phyloP scores from a whole-genome alignment of 495 filamentous ascomycete species.

The Penicillium robsamsonii region DNA sequence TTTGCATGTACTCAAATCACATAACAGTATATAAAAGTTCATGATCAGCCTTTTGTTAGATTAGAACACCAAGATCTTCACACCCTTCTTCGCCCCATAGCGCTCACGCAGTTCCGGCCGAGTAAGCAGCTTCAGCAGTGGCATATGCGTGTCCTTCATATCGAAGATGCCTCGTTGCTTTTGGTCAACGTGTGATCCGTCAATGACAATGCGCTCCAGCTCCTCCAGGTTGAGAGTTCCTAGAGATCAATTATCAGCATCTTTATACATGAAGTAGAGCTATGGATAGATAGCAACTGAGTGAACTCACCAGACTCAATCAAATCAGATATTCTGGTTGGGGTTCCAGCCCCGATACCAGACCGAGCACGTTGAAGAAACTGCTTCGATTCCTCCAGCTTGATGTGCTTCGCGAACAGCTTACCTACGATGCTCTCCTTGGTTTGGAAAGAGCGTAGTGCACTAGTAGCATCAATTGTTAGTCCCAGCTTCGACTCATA shows the following conservation, averaged over 20 bases:
- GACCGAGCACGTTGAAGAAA: constrained; percentile 64
- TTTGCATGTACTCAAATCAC: not conserved
- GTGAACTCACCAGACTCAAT: constrained; percentile 65
- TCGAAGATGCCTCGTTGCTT: constrained; percentile 92
- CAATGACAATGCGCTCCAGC: constrained; percentile 78
- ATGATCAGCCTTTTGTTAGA: not conserved
- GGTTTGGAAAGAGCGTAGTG: constrained; percentile 71
- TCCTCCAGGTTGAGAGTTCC: constrained; percentile 65
- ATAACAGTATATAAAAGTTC: not conserved
- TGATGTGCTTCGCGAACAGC: constrained; percentile 97
- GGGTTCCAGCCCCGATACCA: constrained; percentile 87
- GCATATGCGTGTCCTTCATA: constrained; percentile 83
- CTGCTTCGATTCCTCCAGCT: constrained; percentile 79
- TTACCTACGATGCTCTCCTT: constrained; percentile 79
- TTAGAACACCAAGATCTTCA: constrained; percentile 45
- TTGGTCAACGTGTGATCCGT: constrained; percentile 84
- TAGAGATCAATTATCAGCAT: constrained; percentile 30
- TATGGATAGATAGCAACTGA: not conserved
- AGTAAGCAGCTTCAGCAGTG: constrained; percentile 67
- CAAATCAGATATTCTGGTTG: constrained; percentile 74
- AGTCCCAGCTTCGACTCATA: constrained; percentile 1
- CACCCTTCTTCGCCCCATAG: constrained; percentile 49
- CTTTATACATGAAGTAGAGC: not conserved
- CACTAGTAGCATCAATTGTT: constrained; percentile 40
- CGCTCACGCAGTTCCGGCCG: constrained; percentile 65